Evolutionary conservation across 768 basidiomycete genomes (phyloP).

Genomic region (Hericium alpestre): DNA sequence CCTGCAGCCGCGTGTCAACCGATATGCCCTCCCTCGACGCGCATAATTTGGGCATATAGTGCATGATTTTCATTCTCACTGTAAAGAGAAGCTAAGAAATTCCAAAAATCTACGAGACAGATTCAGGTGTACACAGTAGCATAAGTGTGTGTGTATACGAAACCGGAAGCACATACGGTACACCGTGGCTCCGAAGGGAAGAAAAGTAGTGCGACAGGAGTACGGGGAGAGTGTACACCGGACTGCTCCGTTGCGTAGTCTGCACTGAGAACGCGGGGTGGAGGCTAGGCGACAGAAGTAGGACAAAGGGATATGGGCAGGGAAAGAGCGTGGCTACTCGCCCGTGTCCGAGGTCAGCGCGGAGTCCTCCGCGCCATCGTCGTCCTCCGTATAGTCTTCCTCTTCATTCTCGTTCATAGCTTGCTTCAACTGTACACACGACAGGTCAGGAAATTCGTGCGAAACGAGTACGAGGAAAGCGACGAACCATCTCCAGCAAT

Average conservation of each 20-base stretch:
- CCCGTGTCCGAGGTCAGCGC: constrained; percentile 7
- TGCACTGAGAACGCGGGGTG: not conserved
- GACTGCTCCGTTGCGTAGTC: too few relatives aligned
- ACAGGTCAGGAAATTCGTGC: not conserved
- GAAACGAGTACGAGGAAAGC: not conserved
- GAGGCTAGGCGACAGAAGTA: not conserved
- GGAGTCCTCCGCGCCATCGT: constrained; percentile 11
- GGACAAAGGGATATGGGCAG: not conserved
- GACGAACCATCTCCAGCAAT: constrained; percentile 78
- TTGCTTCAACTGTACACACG: constrained; percentile 56
- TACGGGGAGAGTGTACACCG: too few relatives aligned
- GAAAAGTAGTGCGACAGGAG: not conserved
- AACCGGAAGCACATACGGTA: not conserved
- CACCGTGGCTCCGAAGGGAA: not conserved
- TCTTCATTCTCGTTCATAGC: constrained; percentile 51
- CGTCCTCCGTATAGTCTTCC: constrained; percentile 14
- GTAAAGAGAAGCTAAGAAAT: not conserved
- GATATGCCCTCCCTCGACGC: too few relatives aligned
- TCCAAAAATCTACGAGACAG: not conserved
- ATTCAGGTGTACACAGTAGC: not conserved
- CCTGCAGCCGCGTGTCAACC: too few relatives aligned
- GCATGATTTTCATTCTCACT: not conserved
- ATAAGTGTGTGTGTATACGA: not conserved
- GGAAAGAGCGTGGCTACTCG: not conserved
- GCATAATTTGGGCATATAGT: too few relatives aligned